Evolutionary conservation across 768 basidiomycete genomes (phyloP).

Genomic region (Sistotremastrum niveocremeum): DNA sequence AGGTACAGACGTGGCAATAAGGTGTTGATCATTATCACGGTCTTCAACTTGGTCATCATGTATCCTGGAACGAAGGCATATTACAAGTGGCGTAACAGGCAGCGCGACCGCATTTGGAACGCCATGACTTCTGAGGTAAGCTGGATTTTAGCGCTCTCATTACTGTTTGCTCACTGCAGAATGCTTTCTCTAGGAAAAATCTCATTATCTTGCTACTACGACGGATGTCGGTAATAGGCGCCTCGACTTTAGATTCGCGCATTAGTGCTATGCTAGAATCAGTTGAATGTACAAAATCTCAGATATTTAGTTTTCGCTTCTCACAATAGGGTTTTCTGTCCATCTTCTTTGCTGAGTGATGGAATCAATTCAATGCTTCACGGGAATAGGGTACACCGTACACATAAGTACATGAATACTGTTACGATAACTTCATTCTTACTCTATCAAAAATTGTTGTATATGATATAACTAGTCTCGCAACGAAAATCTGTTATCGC

Average conservation of each 20-base stretch:
- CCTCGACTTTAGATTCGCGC: slow-evolving; percentile 50
- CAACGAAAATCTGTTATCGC: too few relatives aligned
- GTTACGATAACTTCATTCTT: too few relatives aligned
- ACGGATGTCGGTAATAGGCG: slow-evolving; percentile 45
- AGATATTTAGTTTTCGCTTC: neutral
- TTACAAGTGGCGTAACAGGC: slow-evolving; percentile 37
- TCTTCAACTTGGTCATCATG: slow-evolving; percentile 34
- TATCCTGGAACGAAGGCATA: slow-evolving; percentile 40
- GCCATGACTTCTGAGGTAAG: slow-evolving; percentile 32
- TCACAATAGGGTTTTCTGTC: too few relatives aligned
- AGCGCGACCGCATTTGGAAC: slow-evolving; percentile 38
- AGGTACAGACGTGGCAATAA: slow-evolving; percentile 43
- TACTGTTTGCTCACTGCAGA: neutral
- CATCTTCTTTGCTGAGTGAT: too few relatives aligned
- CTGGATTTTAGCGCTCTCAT: neutral
- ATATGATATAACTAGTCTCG: too few relatives aligned
- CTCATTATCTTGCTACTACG: slow-evolving; percentile 46
- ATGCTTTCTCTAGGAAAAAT: slow-evolving; percentile 28
- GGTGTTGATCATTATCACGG: slow-evolving; percentile 38
- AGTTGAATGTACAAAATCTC: slow-evolving; percentile 2
- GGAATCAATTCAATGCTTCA: too few relatives aligned
- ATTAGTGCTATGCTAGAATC: slow-evolving; percentile 17
- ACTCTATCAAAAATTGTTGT: too few relatives aligned
- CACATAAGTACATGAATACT: too few relatives aligned
- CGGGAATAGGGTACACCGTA: too few relatives aligned